Conservation (phyloP, 1,284 basidiomycete genomes). For the Phylloboletellus chloephorus region DNA sequence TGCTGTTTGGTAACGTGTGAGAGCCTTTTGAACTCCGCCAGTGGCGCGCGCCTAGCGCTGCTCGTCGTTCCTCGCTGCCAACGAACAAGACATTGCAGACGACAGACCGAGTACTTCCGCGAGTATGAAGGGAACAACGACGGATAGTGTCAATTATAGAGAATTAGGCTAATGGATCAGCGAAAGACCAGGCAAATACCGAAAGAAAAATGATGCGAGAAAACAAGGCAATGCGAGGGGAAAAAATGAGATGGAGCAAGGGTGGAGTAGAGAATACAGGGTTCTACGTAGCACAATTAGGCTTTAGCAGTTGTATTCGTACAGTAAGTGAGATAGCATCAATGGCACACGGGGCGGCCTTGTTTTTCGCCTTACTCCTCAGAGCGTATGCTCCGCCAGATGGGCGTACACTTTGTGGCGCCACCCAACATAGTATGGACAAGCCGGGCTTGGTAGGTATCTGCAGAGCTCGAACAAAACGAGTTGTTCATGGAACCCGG, state of each 20-base stretch:
- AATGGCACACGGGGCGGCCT: slow-evolving; percentile 5
- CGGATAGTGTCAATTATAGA: too few species aligned
- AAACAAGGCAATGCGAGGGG: slow-evolving; percentile 3
- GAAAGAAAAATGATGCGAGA: too few species aligned
- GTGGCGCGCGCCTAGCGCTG: slow-evolving; percentile 19
- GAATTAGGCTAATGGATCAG: too few species aligned
- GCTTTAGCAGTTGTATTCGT: slow-evolving; percentile 12
- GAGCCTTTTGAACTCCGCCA: slow-evolving; percentile 34
- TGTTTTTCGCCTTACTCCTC: slow-evolving; percentile 15
- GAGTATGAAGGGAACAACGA: too few species aligned
- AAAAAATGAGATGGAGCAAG: slow-evolving; percentile 8
- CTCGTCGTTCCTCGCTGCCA: too few species aligned
- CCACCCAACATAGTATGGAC: slow-evolving; percentile 69
- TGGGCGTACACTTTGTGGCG: slow-evolving; percentile 24
- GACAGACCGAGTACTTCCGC: too few species aligned
- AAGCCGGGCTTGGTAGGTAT: slow-evolving; percentile 55
- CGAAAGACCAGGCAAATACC: too few species aligned
- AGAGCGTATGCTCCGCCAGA: slow-evolving; percentile 16
- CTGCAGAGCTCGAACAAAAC: slow-evolving; percentile 70
- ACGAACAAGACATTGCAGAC: too few species aligned
- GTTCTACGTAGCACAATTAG: slow-evolving; percentile 22
- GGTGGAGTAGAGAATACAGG: slow-evolving; percentile 15
- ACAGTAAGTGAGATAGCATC: slow-evolving; percentile 15
- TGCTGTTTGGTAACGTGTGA: slow-evolving; percentile 33
- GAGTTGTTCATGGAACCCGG: slow-evolving; percentile 73